phyloP scores from a whole-genome alignment of 2,329 filamentous ascomycete genomes.

The Cercospora sojina region DNA sequence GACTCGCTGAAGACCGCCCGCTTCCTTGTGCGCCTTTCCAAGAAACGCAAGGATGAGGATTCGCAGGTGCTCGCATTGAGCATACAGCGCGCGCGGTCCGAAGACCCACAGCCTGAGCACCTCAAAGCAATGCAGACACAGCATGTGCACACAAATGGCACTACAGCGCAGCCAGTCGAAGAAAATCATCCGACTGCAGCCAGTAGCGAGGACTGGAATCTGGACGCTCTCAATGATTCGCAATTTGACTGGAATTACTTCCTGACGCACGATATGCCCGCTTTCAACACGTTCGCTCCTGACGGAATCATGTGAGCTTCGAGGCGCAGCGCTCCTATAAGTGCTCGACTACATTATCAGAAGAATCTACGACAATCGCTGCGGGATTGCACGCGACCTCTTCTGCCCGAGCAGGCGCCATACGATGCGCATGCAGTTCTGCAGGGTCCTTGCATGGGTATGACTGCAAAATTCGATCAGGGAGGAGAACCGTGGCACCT shows the following conservation, averaged over 20 bases:
- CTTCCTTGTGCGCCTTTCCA: constrained; percentile 54
- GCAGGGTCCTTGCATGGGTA: no score
- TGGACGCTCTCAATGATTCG: constrained; percentile 36
- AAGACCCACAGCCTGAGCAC: constrained; percentile 28
- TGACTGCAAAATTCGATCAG: no score
- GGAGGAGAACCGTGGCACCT: no score
- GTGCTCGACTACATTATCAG: no score
- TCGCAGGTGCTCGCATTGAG: constrained; percentile 26
- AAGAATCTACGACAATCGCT: no score
- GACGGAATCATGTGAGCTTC: constrained; percentile 34
- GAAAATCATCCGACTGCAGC: constrained; percentile 26
- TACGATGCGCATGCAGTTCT: no score
- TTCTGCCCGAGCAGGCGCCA: no score
- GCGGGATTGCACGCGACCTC: no score
- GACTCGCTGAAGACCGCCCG: constrained; percentile 58
- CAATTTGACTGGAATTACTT: constrained; percentile 39
- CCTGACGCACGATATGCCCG: constrained; percentile 35
- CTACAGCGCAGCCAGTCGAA: constrained; percentile 6
- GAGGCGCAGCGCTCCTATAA: no score
- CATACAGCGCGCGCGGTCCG: constrained; percentile 24
- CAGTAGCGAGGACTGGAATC: constrained; percentile 37
- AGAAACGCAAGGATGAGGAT: constrained; percentile 35
- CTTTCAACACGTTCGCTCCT: constrained; percentile 35
- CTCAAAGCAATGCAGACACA: background rate
- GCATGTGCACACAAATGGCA: constrained; percentile 15